phyloP scores from a whole-genome alignment of 768 basidiomycete species.

The Lyophyllum shimeji region DNA sequence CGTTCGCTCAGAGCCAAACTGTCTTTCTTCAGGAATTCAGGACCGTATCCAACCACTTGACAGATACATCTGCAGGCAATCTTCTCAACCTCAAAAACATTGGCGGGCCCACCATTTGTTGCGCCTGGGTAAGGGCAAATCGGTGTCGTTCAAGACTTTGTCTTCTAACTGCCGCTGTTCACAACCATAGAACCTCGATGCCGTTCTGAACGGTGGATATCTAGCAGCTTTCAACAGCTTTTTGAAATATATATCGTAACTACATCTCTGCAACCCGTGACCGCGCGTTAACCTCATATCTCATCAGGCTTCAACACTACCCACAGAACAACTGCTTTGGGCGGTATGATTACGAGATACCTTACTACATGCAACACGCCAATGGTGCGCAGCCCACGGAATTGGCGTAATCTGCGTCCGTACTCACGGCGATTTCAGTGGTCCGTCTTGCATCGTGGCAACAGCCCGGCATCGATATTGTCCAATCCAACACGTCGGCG shows the following conservation, averaged over 20 bases:
- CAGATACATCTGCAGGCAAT: constrained; percentile 37
- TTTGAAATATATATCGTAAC: constrained; percentile 51
- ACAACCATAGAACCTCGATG: constrained; percentile 37
- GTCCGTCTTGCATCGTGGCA: constrained; percentile 47
- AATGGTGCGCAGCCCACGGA: constrained; percentile 33
- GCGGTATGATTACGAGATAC: constrained; percentile 32
- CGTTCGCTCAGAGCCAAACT: not conserved
- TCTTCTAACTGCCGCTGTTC: not conserved
- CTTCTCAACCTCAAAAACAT: constrained; percentile 37
- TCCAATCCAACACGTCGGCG: constrained; percentile 28
- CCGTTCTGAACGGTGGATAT: constrained; percentile 43
- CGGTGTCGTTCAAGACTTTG: too few species aligned
- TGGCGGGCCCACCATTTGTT: constrained; percentile 52
- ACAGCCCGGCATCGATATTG: constrained; percentile 35
- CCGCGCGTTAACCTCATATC: not conserved
- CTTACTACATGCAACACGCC: constrained; percentile 46
- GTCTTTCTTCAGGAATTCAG: constrained; percentile 37
- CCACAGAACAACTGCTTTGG: constrained; percentile 48
- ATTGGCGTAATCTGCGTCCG: not conserved
- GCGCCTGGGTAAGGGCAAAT: constrained; percentile 40
- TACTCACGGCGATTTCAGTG: constrained; percentile 23
- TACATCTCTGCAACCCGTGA: constrained; percentile 6
- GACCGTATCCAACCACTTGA: constrained; percentile 32
- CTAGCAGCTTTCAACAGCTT: constrained; percentile 31
- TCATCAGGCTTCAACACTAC: constrained; percentile 49